A percentile compares a stretch with the other conserved stretches of the same genome.
Conservation (phyloP, 805 yeast genomes). For the Maudiozyma pseudohumilis region DNA sequence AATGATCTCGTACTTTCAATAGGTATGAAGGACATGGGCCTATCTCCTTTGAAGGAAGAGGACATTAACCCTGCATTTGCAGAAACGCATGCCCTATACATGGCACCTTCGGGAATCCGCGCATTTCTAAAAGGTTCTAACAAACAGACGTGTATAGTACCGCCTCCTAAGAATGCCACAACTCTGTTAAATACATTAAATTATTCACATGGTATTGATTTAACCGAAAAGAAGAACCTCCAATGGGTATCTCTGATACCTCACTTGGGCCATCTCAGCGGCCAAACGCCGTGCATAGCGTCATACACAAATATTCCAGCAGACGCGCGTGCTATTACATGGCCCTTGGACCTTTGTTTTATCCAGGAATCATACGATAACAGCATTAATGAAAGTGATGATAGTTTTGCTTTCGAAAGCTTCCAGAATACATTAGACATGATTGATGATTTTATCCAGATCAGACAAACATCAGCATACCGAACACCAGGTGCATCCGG, state of each 20-base stretch:
- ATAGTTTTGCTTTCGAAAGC: conserved; percentile 7
- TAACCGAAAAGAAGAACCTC: conserved; percentile 20
- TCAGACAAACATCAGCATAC: conserved; percentile 32
- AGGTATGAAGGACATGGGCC: conserved; percentile 24
- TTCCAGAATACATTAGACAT: conserved; percentile 29
- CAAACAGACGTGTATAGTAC: conserved; percentile 27
- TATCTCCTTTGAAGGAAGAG: conserved; percentile 29
- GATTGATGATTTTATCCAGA: conserved; percentile 32
- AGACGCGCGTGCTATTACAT: conserved; percentile 46
- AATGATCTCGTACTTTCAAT: conserved; percentile 36
- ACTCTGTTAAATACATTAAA: conserved; percentile 30
- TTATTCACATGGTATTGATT: conserved; percentile 30
- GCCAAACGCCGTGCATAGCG: conserved; percentile 54
- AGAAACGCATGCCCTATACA: conserved; percentile 33
- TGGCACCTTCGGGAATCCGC: conserved; percentile 49
- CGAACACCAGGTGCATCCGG: conserved; percentile 29
- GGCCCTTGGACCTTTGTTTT: conserved; percentile 65
- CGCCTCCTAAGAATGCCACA: conserved; percentile 35
- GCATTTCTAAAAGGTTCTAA: conserved; percentile 33
- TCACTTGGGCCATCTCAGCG: conserved; percentile 56
- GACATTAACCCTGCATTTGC: conserved; percentile 16
- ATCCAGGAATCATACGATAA: conserved; percentile 35
- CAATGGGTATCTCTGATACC: conserved; percentile 65
- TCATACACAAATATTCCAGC: conserved; percentile 42
- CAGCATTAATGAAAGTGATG: conserved; percentile 6